Evolutionary conservation across 225 moss, liverwort and hornwort species (phyloP).

Genomic region (Sphagnum tenellum): DNA sequence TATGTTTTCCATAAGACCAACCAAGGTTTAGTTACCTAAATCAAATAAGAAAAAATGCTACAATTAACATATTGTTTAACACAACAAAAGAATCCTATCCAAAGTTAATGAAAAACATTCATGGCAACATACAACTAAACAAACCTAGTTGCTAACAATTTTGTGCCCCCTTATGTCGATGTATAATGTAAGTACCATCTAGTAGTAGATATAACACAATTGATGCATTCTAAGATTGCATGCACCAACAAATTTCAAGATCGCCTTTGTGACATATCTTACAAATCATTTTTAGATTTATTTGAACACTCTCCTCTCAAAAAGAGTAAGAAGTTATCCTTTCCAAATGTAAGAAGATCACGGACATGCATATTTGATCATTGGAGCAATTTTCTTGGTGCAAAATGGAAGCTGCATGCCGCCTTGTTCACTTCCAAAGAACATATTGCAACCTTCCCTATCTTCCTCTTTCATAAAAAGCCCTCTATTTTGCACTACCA

Average conservation of each 20-base stretch:
- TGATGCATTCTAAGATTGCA: too few species aligned
- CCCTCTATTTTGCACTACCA: constrained; percentile 91
- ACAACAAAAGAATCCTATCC: too few species aligned
- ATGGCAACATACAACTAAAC: too few species aligned
- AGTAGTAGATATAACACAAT: too few species aligned
- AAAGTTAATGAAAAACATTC: too few species aligned
- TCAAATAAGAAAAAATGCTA: too few species aligned
- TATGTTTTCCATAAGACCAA: too few species aligned
- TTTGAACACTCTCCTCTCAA: constrained; percentile 84
- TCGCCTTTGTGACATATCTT: too few species aligned
- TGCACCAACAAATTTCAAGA: too few species aligned
- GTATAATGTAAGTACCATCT: constrained; percentile 91
- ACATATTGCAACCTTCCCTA: constrained; percentile 90
- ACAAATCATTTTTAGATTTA: too few species aligned
- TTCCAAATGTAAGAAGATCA: constrained; percentile 87
- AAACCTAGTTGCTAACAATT: constrained; percentile 79
- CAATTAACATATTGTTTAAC: too few species aligned
- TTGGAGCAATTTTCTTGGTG: constrained; percentile 96
- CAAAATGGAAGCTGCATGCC: constrained; percentile 98
- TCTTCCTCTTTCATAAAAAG: constrained; percentile 91
- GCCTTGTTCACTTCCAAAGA: constrained; percentile 97
- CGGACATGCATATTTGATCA: constrained; percentile 97
- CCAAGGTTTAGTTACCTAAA: too few species aligned
- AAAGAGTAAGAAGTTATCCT: constrained; percentile 85
- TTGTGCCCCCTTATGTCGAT: constrained; percentile 67